Conservation (phyloP, 2,329 filamentous ascomycete species). For the Hypoxylon sp. region DNA sequence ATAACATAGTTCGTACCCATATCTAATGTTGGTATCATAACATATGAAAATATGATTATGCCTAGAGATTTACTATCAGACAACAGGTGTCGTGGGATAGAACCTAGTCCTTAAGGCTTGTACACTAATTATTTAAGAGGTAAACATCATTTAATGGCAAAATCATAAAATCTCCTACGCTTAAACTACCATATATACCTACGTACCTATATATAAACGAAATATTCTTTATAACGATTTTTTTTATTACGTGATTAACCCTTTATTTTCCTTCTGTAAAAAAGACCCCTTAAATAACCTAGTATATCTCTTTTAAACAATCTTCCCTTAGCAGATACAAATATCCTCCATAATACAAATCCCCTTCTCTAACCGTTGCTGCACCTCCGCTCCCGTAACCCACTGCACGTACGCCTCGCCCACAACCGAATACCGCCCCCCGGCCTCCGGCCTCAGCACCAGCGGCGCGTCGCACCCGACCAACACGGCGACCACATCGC, state of each 20-base stretch:
- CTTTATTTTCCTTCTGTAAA: too few species aligned
- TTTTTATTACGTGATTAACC: too few species aligned
- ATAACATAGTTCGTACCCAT: too few species aligned
- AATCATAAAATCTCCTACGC: too few species aligned
- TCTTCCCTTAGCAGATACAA: slow-evolving; percentile 12
- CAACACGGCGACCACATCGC: slow-evolving; percentile 22
- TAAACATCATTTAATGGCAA: neutral
- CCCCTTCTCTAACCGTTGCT: slow-evolving; percentile 11
- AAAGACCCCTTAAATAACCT: too few species aligned
- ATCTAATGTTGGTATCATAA: too few species aligned
- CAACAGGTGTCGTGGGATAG: neutral
- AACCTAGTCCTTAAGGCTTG: neutral
- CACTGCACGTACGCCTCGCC: slow-evolving; percentile 31
- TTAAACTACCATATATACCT: too few species aligned
- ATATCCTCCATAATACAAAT: slow-evolving; percentile 10
- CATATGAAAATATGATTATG: neutral
- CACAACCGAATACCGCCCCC: slow-evolving; percentile 10
- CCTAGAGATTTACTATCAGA: neutral
- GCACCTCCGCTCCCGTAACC: slow-evolving; percentile 20
- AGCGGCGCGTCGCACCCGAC: slow-evolving; percentile 23
- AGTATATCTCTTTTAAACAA: too few species aligned
- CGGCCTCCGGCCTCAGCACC: slow-evolving; percentile 13
- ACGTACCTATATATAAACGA: too few species aligned
- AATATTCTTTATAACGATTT: too few species aligned
- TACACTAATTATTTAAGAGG: neutral